These are phyloP conservation scores for Effrenium voratum DNA, from an alignment of 73 alveolate genomes.

Conservation along the genomic window DNA sequence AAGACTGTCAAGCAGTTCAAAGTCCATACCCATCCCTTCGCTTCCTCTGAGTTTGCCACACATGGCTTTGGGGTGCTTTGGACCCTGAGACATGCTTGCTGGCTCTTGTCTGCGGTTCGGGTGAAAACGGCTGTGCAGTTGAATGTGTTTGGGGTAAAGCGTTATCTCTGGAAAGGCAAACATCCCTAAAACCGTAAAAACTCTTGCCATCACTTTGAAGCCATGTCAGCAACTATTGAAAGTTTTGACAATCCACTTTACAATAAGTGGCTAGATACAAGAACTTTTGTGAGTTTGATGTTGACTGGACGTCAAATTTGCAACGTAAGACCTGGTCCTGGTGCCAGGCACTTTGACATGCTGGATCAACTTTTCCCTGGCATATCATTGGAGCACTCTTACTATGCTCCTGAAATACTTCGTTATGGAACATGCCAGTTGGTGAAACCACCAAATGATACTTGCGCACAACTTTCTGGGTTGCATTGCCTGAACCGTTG, in stretches of 20 bases:
- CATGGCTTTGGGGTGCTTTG: too few relatives aligned
- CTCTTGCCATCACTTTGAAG: neutral
- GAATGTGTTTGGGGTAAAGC: too few relatives aligned
- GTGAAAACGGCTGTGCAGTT: too few relatives aligned
- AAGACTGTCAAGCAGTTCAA: too few relatives aligned
- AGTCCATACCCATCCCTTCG: too few relatives aligned
- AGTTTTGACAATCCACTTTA: neutral
- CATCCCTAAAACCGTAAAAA: too few relatives aligned
- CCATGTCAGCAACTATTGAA: neutral
- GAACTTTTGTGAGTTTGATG: neutral
- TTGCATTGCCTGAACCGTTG: neutral
- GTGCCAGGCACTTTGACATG: neutral
- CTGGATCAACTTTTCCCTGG: neutral
- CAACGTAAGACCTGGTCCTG: neutral
- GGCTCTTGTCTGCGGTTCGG: too few relatives aligned
- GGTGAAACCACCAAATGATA: neutral
- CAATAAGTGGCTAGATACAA: neutral
- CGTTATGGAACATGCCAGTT: neutral
- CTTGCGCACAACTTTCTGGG: neutral
- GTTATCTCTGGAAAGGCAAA: too few relatives aligned
- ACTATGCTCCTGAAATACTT: neutral
- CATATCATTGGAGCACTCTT: neutral
- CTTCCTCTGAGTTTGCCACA: too few relatives aligned
- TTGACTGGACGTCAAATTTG: neutral
- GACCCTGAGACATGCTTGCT: too few relatives aligned